phyloP scores from a whole-genome alignment of 352 stramenopile genomes.

The Aphanomyces euteiches region DNA sequence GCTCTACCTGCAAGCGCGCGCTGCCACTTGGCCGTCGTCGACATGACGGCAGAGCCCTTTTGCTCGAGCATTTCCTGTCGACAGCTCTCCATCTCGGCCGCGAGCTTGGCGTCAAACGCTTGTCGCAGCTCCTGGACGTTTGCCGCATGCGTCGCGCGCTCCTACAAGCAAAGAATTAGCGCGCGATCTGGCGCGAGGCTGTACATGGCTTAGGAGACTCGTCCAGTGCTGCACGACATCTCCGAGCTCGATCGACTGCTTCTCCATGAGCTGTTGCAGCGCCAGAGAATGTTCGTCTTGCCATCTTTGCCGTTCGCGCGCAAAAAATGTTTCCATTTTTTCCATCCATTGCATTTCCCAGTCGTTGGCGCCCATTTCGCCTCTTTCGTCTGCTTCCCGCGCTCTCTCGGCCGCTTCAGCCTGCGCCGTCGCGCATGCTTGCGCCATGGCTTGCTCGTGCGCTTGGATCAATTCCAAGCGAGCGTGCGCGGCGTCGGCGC shows the following conservation, averaged over 20 bases:
- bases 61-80: conserved; percentile 27
- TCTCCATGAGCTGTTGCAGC: background rate
- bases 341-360: background rate
- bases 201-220: background rate
- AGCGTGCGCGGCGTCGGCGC: conserved; percentile 6
- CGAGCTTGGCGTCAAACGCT: conserved; percentile 8
- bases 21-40: conserved; percentile 29
- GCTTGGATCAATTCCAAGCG: background rate
- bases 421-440: background rate
- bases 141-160: background rate
- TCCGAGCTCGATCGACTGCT: background rate
- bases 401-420: background rate
- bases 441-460: background rate
- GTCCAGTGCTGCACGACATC: conserved; percentile 12
- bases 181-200: background rate
- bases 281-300: no score
- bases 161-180: background rate
- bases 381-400: background rate
- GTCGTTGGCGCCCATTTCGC: background rate
- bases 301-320: no score
- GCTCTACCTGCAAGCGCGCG: conserved; percentile 15
- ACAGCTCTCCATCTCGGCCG: conserved; percentile 17
- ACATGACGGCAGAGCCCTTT: conserved; percentile 25
- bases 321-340: background rate
- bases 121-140: background rate